These are phyloP conservation scores for Plasmodium cynomolgi DNA, from an alignment of 169 alveolate species.

Conservation along the genomic window DNA sequence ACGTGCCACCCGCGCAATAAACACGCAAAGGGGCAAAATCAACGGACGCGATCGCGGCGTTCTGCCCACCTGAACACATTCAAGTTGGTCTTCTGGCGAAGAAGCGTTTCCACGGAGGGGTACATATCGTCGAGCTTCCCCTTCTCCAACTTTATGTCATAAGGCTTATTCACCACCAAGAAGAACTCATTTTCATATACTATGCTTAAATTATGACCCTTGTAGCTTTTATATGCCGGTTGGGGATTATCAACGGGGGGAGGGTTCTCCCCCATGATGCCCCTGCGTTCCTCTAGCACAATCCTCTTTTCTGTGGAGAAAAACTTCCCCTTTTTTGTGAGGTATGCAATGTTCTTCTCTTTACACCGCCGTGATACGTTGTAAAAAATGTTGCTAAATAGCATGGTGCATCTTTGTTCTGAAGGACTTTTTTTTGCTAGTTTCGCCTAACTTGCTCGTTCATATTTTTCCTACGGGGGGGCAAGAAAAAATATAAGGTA, in stretches of 20 bases:
- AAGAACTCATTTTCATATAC: constrained; percentile 61
- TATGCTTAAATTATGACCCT: constrained; percentile 52
- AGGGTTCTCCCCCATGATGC: neutral
- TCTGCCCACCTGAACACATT: constrained; percentile 38
- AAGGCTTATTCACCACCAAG: constrained; percentile 63
- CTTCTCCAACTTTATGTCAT: constrained; percentile 62
- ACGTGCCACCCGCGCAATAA: neutral
- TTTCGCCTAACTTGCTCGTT: neutral
- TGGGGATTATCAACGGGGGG: neutral
- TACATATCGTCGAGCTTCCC: constrained; percentile 56
- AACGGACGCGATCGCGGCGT: neutral
- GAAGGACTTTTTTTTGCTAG: neutral
- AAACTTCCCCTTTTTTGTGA: neutral
- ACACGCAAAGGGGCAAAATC: neutral
- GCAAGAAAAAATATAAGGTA: neutral
- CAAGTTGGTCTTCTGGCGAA: constrained; percentile 38
- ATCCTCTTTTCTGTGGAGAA: neutral
- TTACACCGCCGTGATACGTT: constrained; percentile 17
- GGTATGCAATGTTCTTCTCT: neutral
- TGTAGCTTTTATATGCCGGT: constrained; percentile 58
- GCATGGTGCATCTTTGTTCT: constrained; percentile 38
- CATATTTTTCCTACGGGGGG: neutral
- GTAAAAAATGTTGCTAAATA: constrained; percentile 11
- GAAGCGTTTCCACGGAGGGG: constrained; percentile 72
- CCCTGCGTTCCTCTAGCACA: neutral